These are phyloP conservation scores for Panicum hallii DNA, from an alignment of 202 grass and related monocot species.

Conservation along the genomic window DNA sequence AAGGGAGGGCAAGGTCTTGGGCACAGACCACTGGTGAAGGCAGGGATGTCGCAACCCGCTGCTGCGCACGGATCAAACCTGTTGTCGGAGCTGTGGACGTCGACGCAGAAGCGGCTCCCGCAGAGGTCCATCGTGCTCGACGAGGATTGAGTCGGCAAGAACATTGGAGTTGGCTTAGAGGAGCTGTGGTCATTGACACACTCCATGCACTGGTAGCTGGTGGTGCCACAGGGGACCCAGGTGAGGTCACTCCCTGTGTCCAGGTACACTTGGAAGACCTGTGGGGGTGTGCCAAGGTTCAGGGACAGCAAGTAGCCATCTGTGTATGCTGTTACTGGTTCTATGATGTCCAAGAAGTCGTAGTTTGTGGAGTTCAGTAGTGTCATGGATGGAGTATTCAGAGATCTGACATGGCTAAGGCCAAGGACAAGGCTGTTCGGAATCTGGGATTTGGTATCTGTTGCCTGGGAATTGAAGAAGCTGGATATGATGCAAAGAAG, in stretches of 20 bases:
- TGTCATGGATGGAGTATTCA: constrained; percentile 35
- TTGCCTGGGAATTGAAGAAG: constrained; percentile 4
- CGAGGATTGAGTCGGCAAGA: constrained; percentile 39
- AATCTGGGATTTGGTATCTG: constrained; percentile 23
- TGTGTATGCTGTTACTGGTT: constrained; percentile 50
- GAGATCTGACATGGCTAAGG: constrained; percentile 52
- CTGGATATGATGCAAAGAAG: constrained; percentile 26
- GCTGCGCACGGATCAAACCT: constrained; percentile 47
- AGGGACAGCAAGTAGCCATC: constrained; percentile 60
- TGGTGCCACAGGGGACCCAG: constrained; percentile 63
- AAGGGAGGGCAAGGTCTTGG: constrained; percentile 58
- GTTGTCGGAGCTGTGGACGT: constrained; percentile 63
- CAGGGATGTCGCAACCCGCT: constrained; percentile 43
- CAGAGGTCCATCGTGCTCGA: constrained; percentile 36
- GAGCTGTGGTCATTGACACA: constrained; percentile 34
- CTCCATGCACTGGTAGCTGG: constrained; percentile 46
- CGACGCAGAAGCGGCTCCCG: constrained; percentile 44
- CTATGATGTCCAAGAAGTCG: constrained; percentile 53
- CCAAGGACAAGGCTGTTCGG: constrained; percentile 46
- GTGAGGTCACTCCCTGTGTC: constrained; percentile 66
- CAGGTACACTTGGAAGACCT: constrained; percentile 57
- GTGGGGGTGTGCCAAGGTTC: constrained; percentile 57
- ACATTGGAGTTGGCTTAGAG: constrained; percentile 34
- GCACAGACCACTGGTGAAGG: constrained; percentile 44
- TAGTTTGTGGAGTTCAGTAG: constrained; percentile 35